A percentile compares a stretch with the other conserved stretches of the same genome.
These are phyloP conservation scores for Actinomortierella ambigua DNA, from an alignment of 371 early-diverging fungal genomes.

Conservation along the genomic window DNA sequence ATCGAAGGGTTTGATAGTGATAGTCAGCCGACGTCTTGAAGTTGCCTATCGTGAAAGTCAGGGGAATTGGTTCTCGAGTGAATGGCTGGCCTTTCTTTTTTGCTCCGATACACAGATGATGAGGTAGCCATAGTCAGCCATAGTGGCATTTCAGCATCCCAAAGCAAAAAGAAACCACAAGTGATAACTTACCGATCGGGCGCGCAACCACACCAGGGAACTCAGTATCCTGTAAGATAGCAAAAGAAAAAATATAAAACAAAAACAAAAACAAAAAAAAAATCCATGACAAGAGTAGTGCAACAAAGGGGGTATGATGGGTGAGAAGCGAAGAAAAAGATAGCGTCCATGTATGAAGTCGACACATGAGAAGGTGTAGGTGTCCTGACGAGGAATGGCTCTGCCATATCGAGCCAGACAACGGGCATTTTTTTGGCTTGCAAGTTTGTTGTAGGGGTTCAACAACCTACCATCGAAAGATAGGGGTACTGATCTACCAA, in stretches of 20 bases:
- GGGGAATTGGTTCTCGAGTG: no score
- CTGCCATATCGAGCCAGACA: no score
- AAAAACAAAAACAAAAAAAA: not conserved
- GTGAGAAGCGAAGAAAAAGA: not conserved
- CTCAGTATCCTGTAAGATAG: conserved; percentile 89
- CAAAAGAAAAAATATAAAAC: not conserved
- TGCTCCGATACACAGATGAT: no score
- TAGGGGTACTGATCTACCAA: conserved; percentile 94
- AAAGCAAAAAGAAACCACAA: no score
- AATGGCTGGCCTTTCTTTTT: no score
- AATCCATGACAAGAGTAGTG: not conserved
- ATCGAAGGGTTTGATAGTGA: conserved; percentile 97
- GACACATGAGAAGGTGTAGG: no score
- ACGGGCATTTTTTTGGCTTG: no score
- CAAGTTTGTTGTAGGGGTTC: no score
- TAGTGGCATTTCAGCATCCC: no score
- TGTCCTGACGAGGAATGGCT: no score
- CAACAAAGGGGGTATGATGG: not conserved
- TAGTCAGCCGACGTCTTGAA: conserved; percentile 96
- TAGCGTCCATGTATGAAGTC: no score
- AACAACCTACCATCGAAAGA: conserved; percentile 92
- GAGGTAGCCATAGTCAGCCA: no score
- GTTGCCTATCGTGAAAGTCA: conserved; percentile 60
- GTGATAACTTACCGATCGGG: conserved; percentile 71
- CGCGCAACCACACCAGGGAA: conserved; percentile 99